Base-by-base conservation (phyloP, 1,139 yeast genomes). In the Ogataea hybrid region DNA sequence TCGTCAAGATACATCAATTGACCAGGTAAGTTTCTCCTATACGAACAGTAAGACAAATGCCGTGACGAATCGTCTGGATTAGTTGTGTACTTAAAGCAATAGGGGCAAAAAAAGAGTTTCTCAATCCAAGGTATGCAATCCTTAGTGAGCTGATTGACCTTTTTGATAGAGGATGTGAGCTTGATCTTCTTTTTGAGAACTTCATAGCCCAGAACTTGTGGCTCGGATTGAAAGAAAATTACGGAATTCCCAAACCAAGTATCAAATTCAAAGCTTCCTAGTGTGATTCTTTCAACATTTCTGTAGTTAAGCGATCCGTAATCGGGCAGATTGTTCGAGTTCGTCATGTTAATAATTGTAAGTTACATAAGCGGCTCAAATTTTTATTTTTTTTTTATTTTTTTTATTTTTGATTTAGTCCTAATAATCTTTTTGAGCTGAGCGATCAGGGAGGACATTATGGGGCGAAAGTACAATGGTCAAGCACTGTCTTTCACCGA, bases 211-310 rank as follows among this genome's bases (percentile, higher is more conserved):
- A 73, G 54, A 28, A 56, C 54, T 11, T 41, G 60, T 42, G 49
- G 66, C 52, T 53, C 57, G n/a, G 49, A 50, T 5, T 44, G 48
- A 11, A 48, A 39, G 51, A 86, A 87, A 57, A 86, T 83, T 1
- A 88, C 94, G 3, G 86, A 77, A 54, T 84, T 84, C 1, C 95
- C 94, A 60, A 84, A 88, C 96, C 96, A 87, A 1, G 96, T 81
- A 41, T 77, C 74, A 49, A 87, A 81, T 50, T 76, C 75, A 52
- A 71, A 73, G 33, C 70, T 68, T 1, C 95, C 96, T 46, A 84
- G 75, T 28, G 73, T 75, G 5, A 88, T 85, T 29, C 72, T 62
- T n/a, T 61, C 63, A 34, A 88, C 80, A 62, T 87, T 88, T 21
- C 85, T 73, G 38, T 64, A 61, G 33, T 76, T 72, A 28, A 81